Evolutionary conservation across 176 grass and related monocot species (phyloP).

Genomic region (Elymus sibiricus): DNA sequence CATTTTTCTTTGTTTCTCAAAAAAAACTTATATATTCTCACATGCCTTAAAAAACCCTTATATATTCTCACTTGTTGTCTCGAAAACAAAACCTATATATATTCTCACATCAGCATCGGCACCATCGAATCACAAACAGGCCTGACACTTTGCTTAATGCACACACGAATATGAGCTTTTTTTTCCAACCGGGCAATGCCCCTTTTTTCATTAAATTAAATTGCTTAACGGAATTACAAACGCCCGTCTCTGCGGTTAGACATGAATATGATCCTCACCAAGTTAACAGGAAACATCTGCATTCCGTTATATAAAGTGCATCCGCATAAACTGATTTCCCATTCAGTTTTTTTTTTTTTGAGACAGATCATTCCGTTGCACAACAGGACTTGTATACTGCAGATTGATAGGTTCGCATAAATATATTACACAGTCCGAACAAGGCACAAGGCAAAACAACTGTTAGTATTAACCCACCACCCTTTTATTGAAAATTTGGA

Average conservation of each 20-base stretch:
- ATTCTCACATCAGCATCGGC: neutral
- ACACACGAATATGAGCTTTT: neutral
- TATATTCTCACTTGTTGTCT: too few relatives aligned
- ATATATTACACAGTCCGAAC: neutral
- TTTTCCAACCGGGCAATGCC: too few relatives aligned
- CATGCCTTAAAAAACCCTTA: too few relatives aligned
- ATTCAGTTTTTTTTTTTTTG: neutral
- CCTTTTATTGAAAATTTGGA: slow-evolving; percentile 23
- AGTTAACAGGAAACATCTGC: neutral
- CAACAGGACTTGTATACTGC: neutral
- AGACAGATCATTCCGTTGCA: neutral
- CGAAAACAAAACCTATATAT: too few relatives aligned
- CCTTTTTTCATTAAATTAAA: too few relatives aligned
- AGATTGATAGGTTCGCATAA: neutral
- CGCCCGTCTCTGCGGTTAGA: too few relatives aligned
- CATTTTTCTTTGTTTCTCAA: too few relatives aligned
- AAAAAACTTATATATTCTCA: too few relatives aligned
- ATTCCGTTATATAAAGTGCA: neutral
- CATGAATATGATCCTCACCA: neutral
- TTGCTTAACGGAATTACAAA: too few relatives aligned
- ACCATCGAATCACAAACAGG: neutral
- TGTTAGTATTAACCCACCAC: neutral
- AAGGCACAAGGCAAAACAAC: neutral
- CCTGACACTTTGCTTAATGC: neutral
- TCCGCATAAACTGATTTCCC: neutral